phyloP scores from a whole-genome alignment of 2,329 filamentous ascomycete genomes.

The Hirsutella minnesotensis region DNA sequence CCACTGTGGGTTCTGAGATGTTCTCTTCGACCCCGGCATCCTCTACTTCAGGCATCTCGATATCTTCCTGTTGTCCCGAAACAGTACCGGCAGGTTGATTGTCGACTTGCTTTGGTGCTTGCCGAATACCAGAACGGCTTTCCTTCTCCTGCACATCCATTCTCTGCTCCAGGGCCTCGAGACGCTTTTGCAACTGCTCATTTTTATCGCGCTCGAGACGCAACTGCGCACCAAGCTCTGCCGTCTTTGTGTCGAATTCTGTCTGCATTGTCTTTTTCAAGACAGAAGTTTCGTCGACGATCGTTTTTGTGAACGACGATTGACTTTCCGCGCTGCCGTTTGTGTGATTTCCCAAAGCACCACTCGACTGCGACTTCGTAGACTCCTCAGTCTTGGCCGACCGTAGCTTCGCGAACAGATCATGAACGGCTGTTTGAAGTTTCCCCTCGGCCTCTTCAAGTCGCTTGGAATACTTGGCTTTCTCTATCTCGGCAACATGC shows the following conservation, averaged over 20 bases:
- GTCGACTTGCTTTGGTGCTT: slow-evolving; percentile 1
- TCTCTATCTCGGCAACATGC: slow-evolving; percentile 5
- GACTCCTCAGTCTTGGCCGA: not conserved
- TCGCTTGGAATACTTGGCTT: slow-evolving; percentile 2
- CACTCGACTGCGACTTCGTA: not conserved
- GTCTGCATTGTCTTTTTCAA: not conserved
- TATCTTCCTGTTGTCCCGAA: too few species aligned
- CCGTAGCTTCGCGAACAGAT: not conserved
- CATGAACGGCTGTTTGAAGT: not conserved
- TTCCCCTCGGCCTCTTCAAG: slow-evolving; percentile 6
- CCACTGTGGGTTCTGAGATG: not conserved
- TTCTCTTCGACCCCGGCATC: not conserved
- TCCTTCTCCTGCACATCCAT: not conserved
- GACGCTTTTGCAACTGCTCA: slow-evolving; percentile 12
- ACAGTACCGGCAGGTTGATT: not conserved
- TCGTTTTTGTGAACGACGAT: not conserved
- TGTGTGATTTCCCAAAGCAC: too few species aligned
- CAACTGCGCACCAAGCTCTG: slow-evolving; percentile 2
- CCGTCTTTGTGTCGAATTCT: not conserved
- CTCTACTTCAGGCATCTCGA: not conserved
- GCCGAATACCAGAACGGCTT: not conserved
- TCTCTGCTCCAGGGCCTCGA: slow-evolving; percentile 10
- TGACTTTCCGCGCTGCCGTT: not conserved
- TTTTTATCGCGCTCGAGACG: slow-evolving; percentile 2
- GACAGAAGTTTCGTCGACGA: not conserved